Conservation (phyloP, 106 monocot species). For the Posidonia australis region DNA sequence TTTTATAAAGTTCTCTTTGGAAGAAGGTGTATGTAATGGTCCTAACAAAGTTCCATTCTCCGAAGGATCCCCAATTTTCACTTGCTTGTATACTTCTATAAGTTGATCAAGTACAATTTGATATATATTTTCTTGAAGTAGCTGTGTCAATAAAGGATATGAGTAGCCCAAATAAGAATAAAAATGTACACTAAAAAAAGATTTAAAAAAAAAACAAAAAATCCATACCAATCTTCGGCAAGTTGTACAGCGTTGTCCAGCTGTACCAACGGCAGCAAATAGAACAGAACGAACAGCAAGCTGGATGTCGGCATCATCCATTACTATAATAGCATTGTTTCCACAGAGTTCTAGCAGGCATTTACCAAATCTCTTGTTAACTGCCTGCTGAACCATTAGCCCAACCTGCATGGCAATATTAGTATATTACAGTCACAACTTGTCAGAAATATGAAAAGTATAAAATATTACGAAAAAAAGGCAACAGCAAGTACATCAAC, state of each 20-base stretch:
- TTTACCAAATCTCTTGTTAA: conserved; percentile 80
- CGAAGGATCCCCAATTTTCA: conserved; percentile 87
- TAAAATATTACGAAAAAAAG: not conserved
- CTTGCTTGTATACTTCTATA: conserved; percentile 76
- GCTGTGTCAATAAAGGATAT: conserved; percentile 27
- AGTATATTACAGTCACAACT: not conserved
- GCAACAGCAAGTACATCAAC: too few species aligned
- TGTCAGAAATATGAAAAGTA: not conserved
- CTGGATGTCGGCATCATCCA: conserved; percentile 97
- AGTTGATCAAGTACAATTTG: conserved; percentile 70
- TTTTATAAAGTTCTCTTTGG: conserved; percentile 13
- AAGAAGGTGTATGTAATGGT: conserved; percentile 60
- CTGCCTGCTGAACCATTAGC: conserved; percentile 72
- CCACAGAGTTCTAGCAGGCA: conserved; percentile 37
- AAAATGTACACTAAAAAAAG: not conserved
- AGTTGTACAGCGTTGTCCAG: conserved; percentile 96
- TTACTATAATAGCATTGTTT: conserved; percentile 94
- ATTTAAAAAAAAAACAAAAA: not conserved
- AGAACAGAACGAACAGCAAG: conserved; percentile 93
- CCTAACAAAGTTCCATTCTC: conserved; percentile 80
- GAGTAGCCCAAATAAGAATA: not conserved
- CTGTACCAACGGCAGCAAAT: conserved; percentile 96
- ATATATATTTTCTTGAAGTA: conserved; percentile 89
- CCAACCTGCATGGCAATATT: conserved; percentile 57
- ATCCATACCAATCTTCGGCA: conserved; percentile 76